Conservation (phyloP, 805 yeast genomes). For the Komagataella populi region DNA sequence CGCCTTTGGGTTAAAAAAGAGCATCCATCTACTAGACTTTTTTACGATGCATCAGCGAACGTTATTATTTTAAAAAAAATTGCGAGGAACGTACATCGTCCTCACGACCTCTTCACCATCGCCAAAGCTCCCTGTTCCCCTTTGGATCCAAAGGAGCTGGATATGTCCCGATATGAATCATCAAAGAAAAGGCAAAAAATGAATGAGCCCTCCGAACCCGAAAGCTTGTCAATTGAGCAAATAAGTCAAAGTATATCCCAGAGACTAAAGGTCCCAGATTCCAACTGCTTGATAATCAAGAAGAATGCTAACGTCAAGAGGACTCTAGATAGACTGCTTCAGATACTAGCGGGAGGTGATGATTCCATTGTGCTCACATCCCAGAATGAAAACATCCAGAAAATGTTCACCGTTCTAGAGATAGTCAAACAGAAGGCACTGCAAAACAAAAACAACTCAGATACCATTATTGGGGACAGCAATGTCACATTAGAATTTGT, state of each 20-base stretch:
- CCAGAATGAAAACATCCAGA: slow-evolving; percentile 12
- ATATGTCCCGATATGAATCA: neutral
- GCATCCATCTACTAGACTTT: neutral
- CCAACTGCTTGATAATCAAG: slow-evolving; percentile 4
- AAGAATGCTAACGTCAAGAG: slow-evolving; percentile 12
- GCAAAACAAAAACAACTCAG: neutral
- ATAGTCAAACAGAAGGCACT: slow-evolving; percentile 15
- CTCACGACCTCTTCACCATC: neutral
- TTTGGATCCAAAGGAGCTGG: neutral
- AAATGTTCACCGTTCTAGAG: slow-evolving; percentile 15
- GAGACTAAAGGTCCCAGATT: neutral
- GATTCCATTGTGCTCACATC: neutral
- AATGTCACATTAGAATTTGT: neutral
- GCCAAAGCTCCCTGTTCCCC: neutral
- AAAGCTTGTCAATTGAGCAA: neutral
- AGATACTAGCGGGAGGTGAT: slow-evolving; percentile 1
- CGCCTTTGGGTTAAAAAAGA: neutral
- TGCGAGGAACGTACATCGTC: neutral
- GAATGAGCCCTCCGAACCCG: neutral
- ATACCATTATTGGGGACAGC: neutral
- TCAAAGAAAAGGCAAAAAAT: neutral
- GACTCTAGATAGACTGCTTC: slow-evolving; percentile 8
- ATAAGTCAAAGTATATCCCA: neutral
- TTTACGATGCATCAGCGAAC: neutral
- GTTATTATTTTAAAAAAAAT: too few species aligned